Evolutionary conservation across 805 yeast species (phyloP), one percentile per base, ranked within the genome.

Genomic region (Isabelozyma heimii): DNA sequence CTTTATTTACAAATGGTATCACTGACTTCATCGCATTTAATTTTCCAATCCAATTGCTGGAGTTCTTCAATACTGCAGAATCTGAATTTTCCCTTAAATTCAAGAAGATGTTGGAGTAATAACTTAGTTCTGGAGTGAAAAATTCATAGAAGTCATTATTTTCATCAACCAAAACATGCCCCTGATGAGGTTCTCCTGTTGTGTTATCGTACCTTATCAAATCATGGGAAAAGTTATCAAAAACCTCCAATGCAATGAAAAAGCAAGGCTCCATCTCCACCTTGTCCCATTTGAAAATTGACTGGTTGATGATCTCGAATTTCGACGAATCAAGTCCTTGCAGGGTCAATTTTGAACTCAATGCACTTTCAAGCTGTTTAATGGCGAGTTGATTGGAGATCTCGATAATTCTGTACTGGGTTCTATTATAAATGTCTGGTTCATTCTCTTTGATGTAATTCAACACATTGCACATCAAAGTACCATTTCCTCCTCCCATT

Each of bases 401-500:
- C 66, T 87, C 94, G 53, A 87, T 83, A 47, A 87, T 83, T 61
- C 80, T 82, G 61, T 89, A 89, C 55, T 77, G 76, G 0, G 90
- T 85, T 37, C 82, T 73, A 10, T 69, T 65, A 62, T 88, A 89
- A n/a, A 89, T 82, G 37, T 86, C 91, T 0, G 95, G 91, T 53
- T 85, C 84, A 16, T 77, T 70, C 26, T 67, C 68, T 52, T 80
- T 72, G 51, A 89, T 76, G 61, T 76, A 89, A 58, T 84, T 83
- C 52, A 89, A 65, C 9, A 89, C 79, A 58, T 89, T 85, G 47
- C 76, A 63, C 96, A 90, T 89, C 51, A 89, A 66, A 0, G 95
- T 89, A 40, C 96, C 96, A 59, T 89, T 89, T 55, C 96, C 96
- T 16, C 91, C 96, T 50, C 96, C 97, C 76, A 88, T 81, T 66